These are phyloP conservation scores for Alnus rubra DNA, from an alignment of 306 rosid genomes.

Conservation along the genomic window DNA sequence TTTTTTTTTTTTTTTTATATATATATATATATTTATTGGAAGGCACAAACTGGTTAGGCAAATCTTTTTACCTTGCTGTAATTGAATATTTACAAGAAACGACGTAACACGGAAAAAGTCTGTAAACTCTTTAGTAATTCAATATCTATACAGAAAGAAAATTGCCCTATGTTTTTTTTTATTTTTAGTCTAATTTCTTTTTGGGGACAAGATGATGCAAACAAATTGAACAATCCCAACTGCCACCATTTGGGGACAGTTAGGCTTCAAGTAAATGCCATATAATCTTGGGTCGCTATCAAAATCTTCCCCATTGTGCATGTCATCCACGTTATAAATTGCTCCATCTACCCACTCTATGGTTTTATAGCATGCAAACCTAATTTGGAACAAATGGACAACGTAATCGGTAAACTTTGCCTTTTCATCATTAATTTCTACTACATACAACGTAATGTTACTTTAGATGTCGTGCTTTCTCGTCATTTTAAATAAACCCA, in stretches of 20 bases:
- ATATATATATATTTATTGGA: no score
- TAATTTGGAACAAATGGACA: background rate
- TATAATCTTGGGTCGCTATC: conserved; percentile 8
- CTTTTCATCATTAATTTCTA: no score
- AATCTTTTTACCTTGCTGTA: background rate
- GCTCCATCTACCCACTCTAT: conserved; percentile 10
- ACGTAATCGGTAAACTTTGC: background rate
- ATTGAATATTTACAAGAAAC: no score
- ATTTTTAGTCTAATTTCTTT: no score
- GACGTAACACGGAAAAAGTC: no score
- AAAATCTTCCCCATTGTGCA: background rate
- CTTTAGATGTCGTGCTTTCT: no score
- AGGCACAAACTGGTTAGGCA: background rate
- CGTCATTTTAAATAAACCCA: no score
- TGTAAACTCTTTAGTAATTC: no score
- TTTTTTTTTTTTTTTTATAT: background rate
- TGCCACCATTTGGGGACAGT: background rate
- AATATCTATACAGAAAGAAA: no score
- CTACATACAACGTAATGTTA: no score
- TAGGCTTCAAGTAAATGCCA: conserved; percentile 2
- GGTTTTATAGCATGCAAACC: background rate
- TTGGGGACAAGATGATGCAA: background rate
- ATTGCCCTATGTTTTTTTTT: background rate
- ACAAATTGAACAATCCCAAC: background rate
- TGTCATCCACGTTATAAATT: conserved; percentile 15